Evolutionary conservation across 2,329 filamentous ascomycete genomes (phyloP), one percentile per base, ranked within the genome.

Genomic region (Aschersonia sp.): DNA sequence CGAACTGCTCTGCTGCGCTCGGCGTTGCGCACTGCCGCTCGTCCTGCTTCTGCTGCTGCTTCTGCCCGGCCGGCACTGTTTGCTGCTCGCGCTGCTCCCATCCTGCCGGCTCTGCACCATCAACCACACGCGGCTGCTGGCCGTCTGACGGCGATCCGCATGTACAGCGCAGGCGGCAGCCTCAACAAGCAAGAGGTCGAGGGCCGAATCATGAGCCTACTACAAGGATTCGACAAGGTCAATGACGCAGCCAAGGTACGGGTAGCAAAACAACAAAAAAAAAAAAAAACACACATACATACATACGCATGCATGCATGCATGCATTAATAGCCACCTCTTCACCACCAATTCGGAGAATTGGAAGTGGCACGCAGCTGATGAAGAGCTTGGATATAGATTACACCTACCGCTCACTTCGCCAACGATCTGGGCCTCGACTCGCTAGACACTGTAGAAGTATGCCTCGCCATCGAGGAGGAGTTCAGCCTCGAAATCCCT

Each of bases 401-500:
- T 65, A 87, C 81, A 61, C 71, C 79, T 53, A 75, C 73, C 47
- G 83, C 90, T 50, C 89, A 97, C 78, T 98, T 98, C 72, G 78
- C 87, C 64, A 97, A 95, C 68, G 90, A 98, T 71, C 84, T 98
- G 54, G 92, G 89, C 55, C 76, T 98, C 61, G 92, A 98, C 74
- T 94, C 85, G 71, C 79, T 98, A 68, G 92, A 98, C 68, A 95
- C 92, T 54, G 92, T 98, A 54, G 92, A 98, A 77, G 92, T 98
- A 56, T 92, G 98, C 60, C 98, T 98, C 92, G 92, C 92, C 56
- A 97, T 98, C 70, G 92, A 98, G 79, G 92, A 98, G 71, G 74
- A 81, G 61, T 80, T 81, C 63, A 79, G 87, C 83, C 92, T 95
- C 66, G 89, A 95, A 78, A 95, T 95, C 61, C 89, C 89, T 58